Evolutionary conservation across 306 rosid genomes (phyloP), one percentile per base, ranked within the genome.

Genomic region (Vigna unguiculata): DNA sequence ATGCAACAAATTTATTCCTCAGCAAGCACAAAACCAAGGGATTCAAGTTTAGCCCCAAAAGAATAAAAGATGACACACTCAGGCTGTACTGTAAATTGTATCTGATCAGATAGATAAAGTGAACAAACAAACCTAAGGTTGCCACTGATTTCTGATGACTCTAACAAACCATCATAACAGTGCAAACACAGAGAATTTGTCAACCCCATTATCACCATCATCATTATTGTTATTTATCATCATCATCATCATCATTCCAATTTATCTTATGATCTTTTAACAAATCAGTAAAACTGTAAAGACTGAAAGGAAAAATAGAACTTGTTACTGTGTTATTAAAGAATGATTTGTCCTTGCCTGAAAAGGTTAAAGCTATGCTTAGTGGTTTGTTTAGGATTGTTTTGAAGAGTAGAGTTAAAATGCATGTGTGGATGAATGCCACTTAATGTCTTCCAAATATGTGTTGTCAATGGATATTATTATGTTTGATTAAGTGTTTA

Each of bases 1-100:
- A 61, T 64, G 32, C 47, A 71, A 58, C 72, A 78, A 57, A 83
- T 73, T 73, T 19, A 83, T 67, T 57, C 72, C 69, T 59, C 54
- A 72, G 22, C 72, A 76, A 76, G 57, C 73, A 76, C 30, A 67
- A 28, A 60, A 75, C 34, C 47, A 52, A 76, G 17, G 8, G 47
- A n/a, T 54, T 71, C 72, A 60, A 20, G 59, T 19, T 81, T 69
- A 6, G 64, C 69, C 30, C 74, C 69, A 69, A 69, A 52, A 38
- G 64, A 76, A 64, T 11, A 54, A 49, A 81, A 69, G 13, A 40
- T 48, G 24, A 43, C 55, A 75, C 62, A 81, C 69, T 68, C 22
- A 68, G 28, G 57, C 40, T 34, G 32, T 28, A 28, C 36, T 32
- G 24, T 38, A 68, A 67, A 67, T 40, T 25, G 69, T 74, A 75